Base-by-base conservation (phyloP, 2,329 filamentous ascomycete species). In the Fusarium heterosporum region DNA sequence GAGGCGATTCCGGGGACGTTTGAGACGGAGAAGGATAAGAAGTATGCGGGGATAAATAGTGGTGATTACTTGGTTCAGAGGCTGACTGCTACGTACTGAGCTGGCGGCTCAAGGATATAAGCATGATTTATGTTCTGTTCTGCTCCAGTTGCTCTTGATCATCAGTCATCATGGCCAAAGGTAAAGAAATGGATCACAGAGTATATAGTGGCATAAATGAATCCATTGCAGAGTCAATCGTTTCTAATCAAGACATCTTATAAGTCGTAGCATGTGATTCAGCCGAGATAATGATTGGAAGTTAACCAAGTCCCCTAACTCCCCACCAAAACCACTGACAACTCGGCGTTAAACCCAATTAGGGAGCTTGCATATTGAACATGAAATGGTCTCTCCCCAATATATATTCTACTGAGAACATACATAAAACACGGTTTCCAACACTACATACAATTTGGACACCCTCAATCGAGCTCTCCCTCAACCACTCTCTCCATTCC, bases 1-100 rank as follows among this genome's bases (percentile, higher is more conserved):
- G 91, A 96, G 70, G 92, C 90, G 2, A 87, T 97, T 42, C 93
- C 93, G 0, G 91, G 92, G 0, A 97, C 93, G 0, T 95, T 87
- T 74, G 80, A 78, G 2, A 75, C 77, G 5, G 84, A 90, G 61
- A 79, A 81, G 56, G 87, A 90, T 40, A 95, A 91, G 82, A 96
- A 94, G 80, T 97, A 97, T 73, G 80, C 85, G 32, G 88, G 86
- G 1, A 89, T 97, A 70, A 92, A 89, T 58, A 91, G 90, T 70
- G 92, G 93, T 3, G 87, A 96, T 14, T 97, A 97, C 74, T 78
- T 97, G 45, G 87, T 92, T 10, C 87, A 90, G 80, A 88, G 94
- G 66, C 78, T 97, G 75, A 84, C 89, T 7, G 90, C 91, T 14
- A 97, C 94, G 6, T 88, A 92, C 72, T 90, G 61, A 74, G n/a